Evolutionary conservation across 768 basidiomycete species (phyloP).

Genomic region (Mycena crocata): DNA sequence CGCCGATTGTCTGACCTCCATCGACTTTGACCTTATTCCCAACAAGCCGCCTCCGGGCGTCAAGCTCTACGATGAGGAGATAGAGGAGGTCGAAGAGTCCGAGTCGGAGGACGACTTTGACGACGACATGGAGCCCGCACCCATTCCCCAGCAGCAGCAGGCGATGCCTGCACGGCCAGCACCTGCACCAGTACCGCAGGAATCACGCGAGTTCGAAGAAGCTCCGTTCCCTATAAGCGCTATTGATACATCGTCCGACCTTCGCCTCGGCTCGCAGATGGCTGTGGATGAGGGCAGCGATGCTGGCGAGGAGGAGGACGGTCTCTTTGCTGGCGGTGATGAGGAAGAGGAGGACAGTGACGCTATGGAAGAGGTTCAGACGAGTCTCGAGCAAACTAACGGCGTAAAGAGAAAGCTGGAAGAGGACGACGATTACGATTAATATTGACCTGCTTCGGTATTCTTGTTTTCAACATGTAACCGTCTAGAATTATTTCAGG

Average conservation of each 20-base stretch:
- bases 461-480: slow-evolving; percentile 35
- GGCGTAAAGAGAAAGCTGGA: slow-evolving; percentile 84
- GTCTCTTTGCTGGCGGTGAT: slow-evolving; percentile 80
- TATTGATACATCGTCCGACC: slow-evolving; percentile 73
- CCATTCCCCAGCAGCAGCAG: slow-evolving; percentile 53
- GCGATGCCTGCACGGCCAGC: slow-evolving; percentile 36
- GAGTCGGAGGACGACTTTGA: slow-evolving; percentile 72
- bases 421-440: slow-evolving; percentile 85
- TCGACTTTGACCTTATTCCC: slow-evolving; percentile 89
- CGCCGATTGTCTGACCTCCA: slow-evolving; percentile 78
- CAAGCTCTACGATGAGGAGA: slow-evolving; percentile 81
- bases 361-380: slow-evolving; percentile 83
- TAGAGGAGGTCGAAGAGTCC: slow-evolving; percentile 85
- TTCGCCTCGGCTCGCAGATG: slow-evolving; percentile 59
- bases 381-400: slow-evolving; percentile 60
- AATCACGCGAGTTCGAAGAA: slow-evolving; percentile 53
- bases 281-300: slow-evolving; percentile 76
- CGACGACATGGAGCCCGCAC: slow-evolving; percentile 78
- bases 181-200: slow-evolving; percentile 47
- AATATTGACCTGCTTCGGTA: too few relatives aligned
- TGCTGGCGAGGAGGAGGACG: slow-evolving; percentile 79
- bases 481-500: slow-evolving; percentile 28
- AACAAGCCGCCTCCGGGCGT: slow-evolving; percentile 85
- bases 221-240: slow-evolving; percentile 71
- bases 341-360: slow-evolving; percentile 85